A percentile compares a stretch with the other conserved stretches of the same genome.
Evolutionary conservation across 495 filamentous ascomycete species (phyloP).

Genomic region (Astrocystis sublimbata): DNA sequence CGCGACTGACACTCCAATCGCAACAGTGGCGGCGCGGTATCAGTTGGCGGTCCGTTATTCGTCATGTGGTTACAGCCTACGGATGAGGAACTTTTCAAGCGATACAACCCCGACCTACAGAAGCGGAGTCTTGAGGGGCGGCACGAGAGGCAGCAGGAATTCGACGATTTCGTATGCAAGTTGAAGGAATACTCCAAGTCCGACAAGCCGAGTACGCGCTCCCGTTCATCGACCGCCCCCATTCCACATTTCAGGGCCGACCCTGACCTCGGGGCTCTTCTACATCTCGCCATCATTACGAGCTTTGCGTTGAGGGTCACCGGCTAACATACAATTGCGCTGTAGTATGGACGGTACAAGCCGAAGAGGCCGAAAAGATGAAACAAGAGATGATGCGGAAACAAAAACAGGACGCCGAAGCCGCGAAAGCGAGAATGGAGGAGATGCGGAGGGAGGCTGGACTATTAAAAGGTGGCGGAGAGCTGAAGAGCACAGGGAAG

Average conservation of each 20-base stretch:
- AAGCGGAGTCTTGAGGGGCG: slow-evolving; percentile 76
- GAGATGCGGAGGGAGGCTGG: slow-evolving; percentile 57
- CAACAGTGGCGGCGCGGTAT: slow-evolving; percentile 65
- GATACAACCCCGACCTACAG: slow-evolving; percentile 91
- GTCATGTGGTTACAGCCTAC: slow-evolving; percentile 79
- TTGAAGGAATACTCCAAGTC: slow-evolving; percentile 90
- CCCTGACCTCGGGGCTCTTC: neutral
- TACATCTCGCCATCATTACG: neutral
- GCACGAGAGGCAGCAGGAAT: slow-evolving; percentile 72
- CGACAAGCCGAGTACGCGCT: slow-evolving; percentile 69
- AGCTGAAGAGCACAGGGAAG: slow-evolving; percentile 10
- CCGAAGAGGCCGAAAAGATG: slow-evolving; percentile 60
- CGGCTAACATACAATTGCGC: slow-evolving; percentile 12
- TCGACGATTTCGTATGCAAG: slow-evolving; percentile 79
- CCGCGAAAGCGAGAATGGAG: slow-evolving; percentile 63
- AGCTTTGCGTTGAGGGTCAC: neutral
- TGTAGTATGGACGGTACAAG: slow-evolving; percentile 71
- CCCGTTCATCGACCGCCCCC: neutral
- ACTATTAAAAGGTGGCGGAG: slow-evolving; percentile 17
- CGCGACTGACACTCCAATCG: slow-evolving; percentile 21
- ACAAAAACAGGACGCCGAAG: slow-evolving; percentile 52
- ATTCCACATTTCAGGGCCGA: neutral
- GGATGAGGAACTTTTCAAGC: slow-evolving; percentile 88
- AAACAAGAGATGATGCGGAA: slow-evolving; percentile 55
- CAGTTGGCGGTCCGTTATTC: slow-evolving; percentile 82